phyloP scores from a whole-genome alignment of 2,329 filamentous ascomycete species.

The Coniosporium tulheliwenetii region DNA sequence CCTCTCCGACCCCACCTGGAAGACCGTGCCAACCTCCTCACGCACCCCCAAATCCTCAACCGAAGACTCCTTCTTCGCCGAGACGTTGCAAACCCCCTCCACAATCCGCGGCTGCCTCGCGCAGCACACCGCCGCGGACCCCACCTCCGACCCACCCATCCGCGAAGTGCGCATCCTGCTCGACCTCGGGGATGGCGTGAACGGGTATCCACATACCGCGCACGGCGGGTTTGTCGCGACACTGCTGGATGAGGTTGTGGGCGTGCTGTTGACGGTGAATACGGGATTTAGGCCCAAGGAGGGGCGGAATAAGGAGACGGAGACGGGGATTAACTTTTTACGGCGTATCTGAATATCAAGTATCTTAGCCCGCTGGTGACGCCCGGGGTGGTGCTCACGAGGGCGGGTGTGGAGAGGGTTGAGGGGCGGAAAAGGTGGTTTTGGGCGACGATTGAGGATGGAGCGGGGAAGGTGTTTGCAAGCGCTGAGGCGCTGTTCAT shows the following conservation, averaged over 20 bases:
- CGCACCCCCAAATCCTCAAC: conserved; percentile 20
- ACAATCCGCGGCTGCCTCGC: conserved; percentile 33
- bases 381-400: conserved; percentile 31
- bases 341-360: conserved; percentile 38
- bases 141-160: conserved; percentile 9
- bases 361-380: conserved; percentile 39
- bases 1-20: background rate
- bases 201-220: conserved; percentile 35
- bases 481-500: conserved; percentile 39
- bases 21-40: conserved; percentile 16
- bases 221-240: conserved; percentile 44
- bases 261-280: conserved; percentile 32
- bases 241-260: conserved; percentile 44
- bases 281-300: conserved; percentile 9
- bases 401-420: conserved; percentile 24
- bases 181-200: conserved; percentile 34
- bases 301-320: conserved; percentile 5
- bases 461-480: conserved; percentile 31
- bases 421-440: conserved; percentile 41
- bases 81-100: conserved; percentile 33
- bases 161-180: conserved; percentile 22
- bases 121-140: conserved; percentile 15
- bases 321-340: conserved; percentile 21
- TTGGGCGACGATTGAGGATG: conserved; percentile 33
- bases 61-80: conserved; percentile 38